A percentile compares a stretch with the other conserved stretches of the same genome.
phyloP scores from a whole-genome alignment of 176 grass and related monocot genomes.

The Aechmea fasciata region DNA sequence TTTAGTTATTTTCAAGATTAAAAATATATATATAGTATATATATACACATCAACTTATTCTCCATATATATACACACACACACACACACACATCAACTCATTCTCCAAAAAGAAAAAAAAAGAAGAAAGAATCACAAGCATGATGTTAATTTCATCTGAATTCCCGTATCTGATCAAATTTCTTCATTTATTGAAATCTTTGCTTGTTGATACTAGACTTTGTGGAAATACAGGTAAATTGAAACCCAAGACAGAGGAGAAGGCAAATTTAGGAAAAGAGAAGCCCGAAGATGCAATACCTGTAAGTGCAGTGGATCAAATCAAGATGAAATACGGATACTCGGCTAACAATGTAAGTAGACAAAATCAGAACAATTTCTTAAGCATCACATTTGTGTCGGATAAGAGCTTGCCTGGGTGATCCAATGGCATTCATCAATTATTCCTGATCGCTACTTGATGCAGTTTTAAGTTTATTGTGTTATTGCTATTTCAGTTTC shows the following conservation, averaged over 20 bases:
- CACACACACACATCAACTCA: no score
- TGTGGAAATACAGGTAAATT: slow-evolving; percentile 50
- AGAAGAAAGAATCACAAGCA: no score
- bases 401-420: no score
- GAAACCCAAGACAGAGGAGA: slow-evolving; percentile 70
- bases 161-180: no score
- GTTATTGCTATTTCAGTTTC: not conserved
- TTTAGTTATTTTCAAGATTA: not conserved
- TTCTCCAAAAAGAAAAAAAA: no score
- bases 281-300: slow-evolving; percentile 42
- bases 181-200: not conserved
- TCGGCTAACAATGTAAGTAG: slow-evolving; percentile 60
- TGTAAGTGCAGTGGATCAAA: slow-evolving; percentile 59
- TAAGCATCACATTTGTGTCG: not conserved
- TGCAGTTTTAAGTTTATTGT: not conserved
- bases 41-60: no score
- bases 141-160: no score
- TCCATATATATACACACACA: not conserved
- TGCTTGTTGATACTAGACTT: slow-evolving; percentile 2
- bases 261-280: slow-evolving; percentile 32
- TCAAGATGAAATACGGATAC: slow-evolving; percentile 96
- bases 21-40: not conserved
- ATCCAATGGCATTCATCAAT: no score
- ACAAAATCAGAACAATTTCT: slow-evolving; percentile 1
- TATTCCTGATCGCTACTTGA: not conserved